Percentiles rank a stretch among this genome's conserved stretches.
Conservation (phyloP, 2,329 filamentous ascomycete genomes). For the Calonectria naviculata region DNA sequence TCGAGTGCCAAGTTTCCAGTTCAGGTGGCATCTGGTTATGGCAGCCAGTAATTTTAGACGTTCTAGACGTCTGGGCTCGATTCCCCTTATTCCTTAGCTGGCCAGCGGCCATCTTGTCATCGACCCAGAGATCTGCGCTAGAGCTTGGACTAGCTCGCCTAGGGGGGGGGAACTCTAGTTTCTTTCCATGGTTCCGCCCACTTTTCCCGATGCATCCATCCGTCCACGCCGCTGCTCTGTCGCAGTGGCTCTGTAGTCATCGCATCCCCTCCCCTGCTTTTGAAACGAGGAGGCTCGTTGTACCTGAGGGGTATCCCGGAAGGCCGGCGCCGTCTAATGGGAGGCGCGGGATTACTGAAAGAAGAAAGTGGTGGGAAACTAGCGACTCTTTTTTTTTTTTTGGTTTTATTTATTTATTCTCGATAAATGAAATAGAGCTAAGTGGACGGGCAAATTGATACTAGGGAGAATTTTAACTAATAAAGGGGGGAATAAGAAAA, state of each 20-base stretch:
- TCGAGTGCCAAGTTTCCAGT: not conserved
- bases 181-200: constrained; percentile 7
- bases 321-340: not conserved
- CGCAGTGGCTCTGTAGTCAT: not conserved
- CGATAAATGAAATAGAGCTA: no score
- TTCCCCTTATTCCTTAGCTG: not conserved
- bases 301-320: not conserved
- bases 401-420: no score
- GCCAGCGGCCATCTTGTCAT: constrained; percentile 12
- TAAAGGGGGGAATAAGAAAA: not conserved
- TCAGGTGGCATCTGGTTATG: no score
- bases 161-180: constrained; percentile 16
- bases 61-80: not conserved
- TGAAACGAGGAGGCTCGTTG: constrained; percentile 2
- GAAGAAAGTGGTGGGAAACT: not conserved
- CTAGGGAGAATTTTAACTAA: no score
- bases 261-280: not conserved
- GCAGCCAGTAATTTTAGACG: not conserved
- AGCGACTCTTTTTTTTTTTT: no score
- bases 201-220: not conserved
- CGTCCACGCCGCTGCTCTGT: not conserved
- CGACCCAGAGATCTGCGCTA: constrained; percentile 23
- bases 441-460: no score
- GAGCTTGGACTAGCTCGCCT: constrained; percentile 12
- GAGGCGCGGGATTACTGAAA: not conserved